Base-by-base conservation (phyloP, 2,329 filamentous ascomycete genomes). In the Aspergillus sp. region DNA sequence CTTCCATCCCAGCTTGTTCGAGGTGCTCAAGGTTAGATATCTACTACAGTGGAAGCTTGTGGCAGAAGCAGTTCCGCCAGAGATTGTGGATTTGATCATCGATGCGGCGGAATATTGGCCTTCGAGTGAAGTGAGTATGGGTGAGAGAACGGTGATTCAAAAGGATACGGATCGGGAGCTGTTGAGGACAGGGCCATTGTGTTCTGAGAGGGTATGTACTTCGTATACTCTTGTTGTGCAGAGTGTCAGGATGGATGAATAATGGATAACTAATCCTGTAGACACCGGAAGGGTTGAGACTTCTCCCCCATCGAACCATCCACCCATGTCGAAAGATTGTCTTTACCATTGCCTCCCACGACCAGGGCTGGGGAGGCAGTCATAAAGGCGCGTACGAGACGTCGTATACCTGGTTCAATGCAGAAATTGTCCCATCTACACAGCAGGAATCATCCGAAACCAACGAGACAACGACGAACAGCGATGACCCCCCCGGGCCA, bases 371-470 rank as follows among this genome's bases (percentile, higher is more conserved):
- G 54, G 58, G 58, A 19, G 49, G 57, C 3, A 40, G 50, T 5
- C 47, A 41, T 28, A 47, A 52, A 12, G 50, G 57, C n/a, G 56
- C 50, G 34, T 68, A 65, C 46, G 39, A 56, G 4, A 54, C 52
- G 26, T 67, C 66, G 8, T 67, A 50, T 47, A 66, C 66, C 19
- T 70, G 67, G 67, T 69, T 70, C 47, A 65, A 69, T 41, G 54
- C 54, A 1, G 64, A 67, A 44, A 49, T 66, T 4, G 56, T 66
- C 12, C 60, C 43, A 19, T 19, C 19, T 19, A 19, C 19, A 19
- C 19, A 19, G 19, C 19, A 19, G 19, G 19, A 19, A 19, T 19
- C 19, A 19, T 19, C 19, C 19, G 19, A 19, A 19, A 19, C 19
- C 19, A 19, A 19, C 19, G 19, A 19, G 19, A 19, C 19, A 57